A percentile compares a stretch with the other conserved stretches of the same genome.
These are phyloP conservation scores for Aspergillus cristatus DNA, from an alignment of 495 filamentous ascomycete species.

Conservation along the genomic window DNA sequence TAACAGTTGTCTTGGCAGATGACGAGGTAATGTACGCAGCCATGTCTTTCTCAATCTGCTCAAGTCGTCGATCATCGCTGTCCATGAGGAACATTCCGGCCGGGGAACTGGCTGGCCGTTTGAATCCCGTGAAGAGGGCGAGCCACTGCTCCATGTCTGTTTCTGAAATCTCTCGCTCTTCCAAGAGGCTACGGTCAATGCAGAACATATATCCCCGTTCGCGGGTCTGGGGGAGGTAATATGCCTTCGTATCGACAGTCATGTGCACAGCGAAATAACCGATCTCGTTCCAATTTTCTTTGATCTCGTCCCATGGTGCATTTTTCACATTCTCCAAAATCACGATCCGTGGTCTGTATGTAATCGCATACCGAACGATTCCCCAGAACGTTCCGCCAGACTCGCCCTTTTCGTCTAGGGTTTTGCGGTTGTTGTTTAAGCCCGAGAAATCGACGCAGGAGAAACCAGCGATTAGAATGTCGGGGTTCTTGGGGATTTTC, in stretches of 20 bases:
- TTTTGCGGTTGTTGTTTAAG: slow-evolving; percentile 29
- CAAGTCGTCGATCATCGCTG: slow-evolving; percentile 47
- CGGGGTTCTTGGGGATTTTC: slow-evolving; percentile 48
- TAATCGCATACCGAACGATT: slow-evolving; percentile 47
- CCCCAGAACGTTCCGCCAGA: slow-evolving; percentile 62
- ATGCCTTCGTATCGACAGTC: slow-evolving; percentile 61
- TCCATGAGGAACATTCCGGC: slow-evolving; percentile 53
- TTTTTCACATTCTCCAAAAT: slow-evolving; percentile 65
- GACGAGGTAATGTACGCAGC: slow-evolving; percentile 11
- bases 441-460: slow-evolving; percentile 65
- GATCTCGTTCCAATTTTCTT: slow-evolving; percentile 35
- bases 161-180: slow-evolving; percentile 7
- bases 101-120: slow-evolving; percentile 53
- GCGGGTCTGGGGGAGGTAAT: slow-evolving; percentile 73
- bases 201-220: slow-evolving; percentile 63
- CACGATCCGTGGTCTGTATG: slow-evolving; percentile 51
- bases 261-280: slow-evolving; percentile 44
- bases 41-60: slow-evolving; percentile 37
- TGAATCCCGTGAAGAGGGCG: slow-evolving; percentile 31
- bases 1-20: slow-evolving; percentile 12
- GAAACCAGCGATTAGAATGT: slow-evolving; percentile 67
- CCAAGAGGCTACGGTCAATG: slow-evolving; percentile 35
- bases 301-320: slow-evolving; percentile 56
- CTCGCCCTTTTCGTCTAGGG: slow-evolving; percentile 48
- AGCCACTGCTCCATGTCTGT: slow-evolving; percentile 22